These are phyloP conservation scores for Colletotrichum horii DNA, from an alignment of 2,329 filamentous ascomycete species.

Conservation along the genomic window DNA sequence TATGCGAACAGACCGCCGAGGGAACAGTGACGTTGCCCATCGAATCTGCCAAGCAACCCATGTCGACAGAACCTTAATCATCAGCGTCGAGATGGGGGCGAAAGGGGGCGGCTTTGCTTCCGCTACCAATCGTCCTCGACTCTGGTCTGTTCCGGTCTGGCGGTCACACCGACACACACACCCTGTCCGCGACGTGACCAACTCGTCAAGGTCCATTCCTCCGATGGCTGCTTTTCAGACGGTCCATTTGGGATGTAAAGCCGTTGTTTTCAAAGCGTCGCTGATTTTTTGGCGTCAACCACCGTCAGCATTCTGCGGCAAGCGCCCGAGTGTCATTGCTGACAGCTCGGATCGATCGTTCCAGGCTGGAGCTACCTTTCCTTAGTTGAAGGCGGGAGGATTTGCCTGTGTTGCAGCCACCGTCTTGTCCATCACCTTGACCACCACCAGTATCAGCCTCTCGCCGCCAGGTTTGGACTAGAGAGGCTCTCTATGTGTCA, in stretches of 20 bases:
- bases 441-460: background rate
- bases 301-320: conserved; percentile 4
- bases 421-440: background rate
- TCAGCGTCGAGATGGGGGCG: background rate
- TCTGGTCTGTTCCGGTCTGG: background rate
- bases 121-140: background rate
- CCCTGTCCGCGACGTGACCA: background rate
- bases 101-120: background rate
- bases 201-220: background rate
- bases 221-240: background rate
- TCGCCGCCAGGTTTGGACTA: background rate
- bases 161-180: background rate
- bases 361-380: background rate
- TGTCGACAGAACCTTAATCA: conserved; percentile 15
- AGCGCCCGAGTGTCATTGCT: background rate
- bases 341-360: background rate
- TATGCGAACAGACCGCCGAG: conserved; percentile 9
- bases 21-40: conserved; percentile 8
- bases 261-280: conserved; percentile 2
- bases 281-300: background rate
- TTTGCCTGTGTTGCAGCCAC: background rate
- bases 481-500: background rate
- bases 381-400: background rate
- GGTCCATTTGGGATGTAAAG: background rate
- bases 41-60: conserved; percentile 11